A percentile compares a stretch with the other conserved stretches of the same genome.
Conservation (phyloP, 78 protist species). For the Cavenderia fasciculata region DNA sequence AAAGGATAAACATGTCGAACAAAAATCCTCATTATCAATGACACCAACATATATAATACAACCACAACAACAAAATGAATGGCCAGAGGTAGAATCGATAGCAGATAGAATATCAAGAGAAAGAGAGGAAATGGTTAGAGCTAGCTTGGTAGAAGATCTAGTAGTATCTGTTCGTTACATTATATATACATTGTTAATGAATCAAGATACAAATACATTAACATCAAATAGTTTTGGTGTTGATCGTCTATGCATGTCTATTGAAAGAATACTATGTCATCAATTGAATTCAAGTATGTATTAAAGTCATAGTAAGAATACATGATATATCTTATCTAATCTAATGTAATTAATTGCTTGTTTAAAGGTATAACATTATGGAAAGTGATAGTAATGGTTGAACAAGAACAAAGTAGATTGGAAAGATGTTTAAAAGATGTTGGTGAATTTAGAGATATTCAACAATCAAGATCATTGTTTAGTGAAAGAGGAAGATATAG, state of each 20-base stretch:
- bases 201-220: background rate
- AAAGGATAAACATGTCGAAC: too few relatives aligned
- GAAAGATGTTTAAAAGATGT: background rate
- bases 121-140: background rate
- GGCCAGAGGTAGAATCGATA: too few relatives aligned
- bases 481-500: conserved; percentile 52
- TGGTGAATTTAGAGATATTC: conserved; percentile 20
- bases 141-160: conserved; percentile 29
- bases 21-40: too few relatives aligned
- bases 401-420: background rate
- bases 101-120: too few relatives aligned
- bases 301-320: too few relatives aligned
- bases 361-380: background rate
- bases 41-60: too few relatives aligned
- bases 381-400: conserved; percentile 7
- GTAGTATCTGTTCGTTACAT: conserved; percentile 30
- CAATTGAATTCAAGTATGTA: too few relatives aligned
- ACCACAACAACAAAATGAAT: too few relatives aligned
- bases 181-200: conserved; percentile 4
- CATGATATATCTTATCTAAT: too few relatives aligned
- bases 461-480: background rate
- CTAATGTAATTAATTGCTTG: too few relatives aligned
- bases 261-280: conserved; percentile 8
- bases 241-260: conserved; percentile 38
- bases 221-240: conserved; percentile 50